Base-by-base conservation (phyloP, 495 filamentous ascomycete genomes). In the Penicillium soppii region DNA sequence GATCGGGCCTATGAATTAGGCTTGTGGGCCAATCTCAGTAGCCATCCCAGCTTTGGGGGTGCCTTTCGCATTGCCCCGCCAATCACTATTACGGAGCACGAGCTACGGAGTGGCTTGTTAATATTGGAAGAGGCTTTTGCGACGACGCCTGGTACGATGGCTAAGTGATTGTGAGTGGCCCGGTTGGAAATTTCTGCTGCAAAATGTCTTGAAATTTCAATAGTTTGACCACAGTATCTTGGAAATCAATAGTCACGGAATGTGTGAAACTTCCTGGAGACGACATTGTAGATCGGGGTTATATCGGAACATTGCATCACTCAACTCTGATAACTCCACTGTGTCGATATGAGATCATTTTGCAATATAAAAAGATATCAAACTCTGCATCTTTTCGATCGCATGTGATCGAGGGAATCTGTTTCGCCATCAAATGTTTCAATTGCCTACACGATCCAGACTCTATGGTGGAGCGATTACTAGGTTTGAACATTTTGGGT, bases 21-120 rank as follows among this genome's bases (percentile, higher is more conserved):
- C 32, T 40, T 57, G 17, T 57, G 54, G 54, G 54, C 54, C n/a
- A 57, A 57, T 35, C 49, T 57, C 5, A 57, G 54, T 27, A 57
- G 54, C 22, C 54, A 57, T 44, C 43, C 49, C 1, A 53, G 49
- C 44, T 57, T 57, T 36, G 54, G 54, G 10, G 54, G 54, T 1
- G 39, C 21, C 1, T 57, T 57, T 21, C 49, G 54, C 3, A 57
- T 57, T 35, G 49, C 54, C 0, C 49, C 54, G 15, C 49, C 54
- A 13, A 57, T 57, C 23, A 53, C 54, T 22, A 56, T 51, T 6
- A 50, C 47, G 5, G 23, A 50, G 25, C 39, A 51, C 1, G 8
- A 45, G 40, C 40, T 56, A 13, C n/a, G 36, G 20, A 25, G 35
- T 17, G 54, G 54, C n/a, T 39, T 56, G 48, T 15, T 15, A 15